These are phyloP conservation scores for Epichloe glyceriae DNA, from an alignment of 2,329 filamentous ascomycete species.

Conservation along the genomic window DNA sequence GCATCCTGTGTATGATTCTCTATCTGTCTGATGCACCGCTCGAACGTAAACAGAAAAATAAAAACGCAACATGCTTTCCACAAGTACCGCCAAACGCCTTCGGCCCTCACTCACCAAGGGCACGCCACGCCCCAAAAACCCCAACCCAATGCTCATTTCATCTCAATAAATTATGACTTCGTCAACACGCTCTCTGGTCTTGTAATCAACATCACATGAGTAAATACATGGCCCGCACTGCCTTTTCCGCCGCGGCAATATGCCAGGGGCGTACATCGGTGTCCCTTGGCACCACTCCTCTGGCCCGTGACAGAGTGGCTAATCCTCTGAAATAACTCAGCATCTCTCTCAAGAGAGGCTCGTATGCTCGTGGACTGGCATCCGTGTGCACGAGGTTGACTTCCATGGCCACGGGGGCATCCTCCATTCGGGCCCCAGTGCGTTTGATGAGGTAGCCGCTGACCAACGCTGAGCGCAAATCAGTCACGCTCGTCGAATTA, in stretches of 20 bases:
- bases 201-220: conserved; percentile 36
- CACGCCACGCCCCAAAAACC: background rate
- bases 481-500: conserved; percentile 42
- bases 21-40: background rate
- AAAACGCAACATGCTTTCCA: background rate
- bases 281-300: conserved; percentile 46
- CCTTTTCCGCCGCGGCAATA: conserved; percentile 58
- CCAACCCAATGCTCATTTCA: background rate
- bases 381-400: conserved; percentile 50
- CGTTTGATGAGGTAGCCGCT: conserved; percentile 56
- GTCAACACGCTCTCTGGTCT: conserved; percentile 9
- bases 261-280: conserved; percentile 64
- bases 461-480: conserved; percentile 43
- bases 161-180: background rate
- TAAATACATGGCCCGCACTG: conserved; percentile 50
- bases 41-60: background rate
- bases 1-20: background rate
- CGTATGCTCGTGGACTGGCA: conserved; percentile 38
- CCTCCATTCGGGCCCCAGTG: conserved; percentile 40
- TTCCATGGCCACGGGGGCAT: conserved; percentile 48
- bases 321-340: conserved; percentile 55
- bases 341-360: conserved; percentile 57
- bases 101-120: background rate
- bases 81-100: background rate
- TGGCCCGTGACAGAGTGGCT: conserved; percentile 53